phyloP scores from a whole-genome alignment of 352 stramenopile genomes.

The Pythium phragmitis region DNA sequence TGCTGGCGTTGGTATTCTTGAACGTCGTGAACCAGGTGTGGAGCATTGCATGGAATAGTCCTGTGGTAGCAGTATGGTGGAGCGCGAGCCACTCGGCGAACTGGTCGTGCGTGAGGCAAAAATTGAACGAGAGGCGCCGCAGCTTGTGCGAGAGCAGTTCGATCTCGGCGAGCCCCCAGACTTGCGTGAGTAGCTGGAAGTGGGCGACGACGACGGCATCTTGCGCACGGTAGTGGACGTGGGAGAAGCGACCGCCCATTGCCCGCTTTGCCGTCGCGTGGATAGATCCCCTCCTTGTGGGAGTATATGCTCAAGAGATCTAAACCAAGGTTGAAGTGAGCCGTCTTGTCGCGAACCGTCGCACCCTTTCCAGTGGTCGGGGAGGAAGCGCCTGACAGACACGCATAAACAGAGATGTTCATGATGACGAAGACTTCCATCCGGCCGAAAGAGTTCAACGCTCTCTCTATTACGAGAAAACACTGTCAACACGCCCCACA shows the following conservation, averaged over 20 bases:
- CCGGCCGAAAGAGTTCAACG: neutral
- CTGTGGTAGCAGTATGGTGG: constrained; percentile 35
- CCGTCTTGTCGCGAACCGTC: neutral
- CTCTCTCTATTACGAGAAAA: neutral
- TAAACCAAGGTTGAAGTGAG: neutral
- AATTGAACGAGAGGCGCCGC: constrained; percentile 70
- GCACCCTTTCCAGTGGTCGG: neutral
- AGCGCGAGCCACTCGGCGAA: constrained; percentile 67
- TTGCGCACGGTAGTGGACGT: constrained; percentile 72
- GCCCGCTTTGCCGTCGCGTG: neutral
- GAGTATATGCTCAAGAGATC: neutral
- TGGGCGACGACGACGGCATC: constrained; percentile 59
- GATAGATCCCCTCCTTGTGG: no score
- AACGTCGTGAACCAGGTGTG: constrained; percentile 61
- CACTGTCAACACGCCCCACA: no score
- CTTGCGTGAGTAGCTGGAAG: constrained; percentile 67
- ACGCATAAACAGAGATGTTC: neutral
- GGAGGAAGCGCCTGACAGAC: neutral
- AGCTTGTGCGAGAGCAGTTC: constrained; percentile 52
- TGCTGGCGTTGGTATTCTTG: constrained; percentile 64
- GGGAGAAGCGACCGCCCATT: constrained; percentile 74
- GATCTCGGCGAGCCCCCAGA: constrained; percentile 63
- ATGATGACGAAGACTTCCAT: neutral
- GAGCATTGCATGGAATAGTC: constrained; percentile 54
- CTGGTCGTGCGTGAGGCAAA: constrained; percentile 60